Percentiles rank a stretch among this genome's conserved stretches.
Conservation (phyloP, 2,329 filamentous ascomycete genomes). For the Macrophomina phaseolina region DNA sequence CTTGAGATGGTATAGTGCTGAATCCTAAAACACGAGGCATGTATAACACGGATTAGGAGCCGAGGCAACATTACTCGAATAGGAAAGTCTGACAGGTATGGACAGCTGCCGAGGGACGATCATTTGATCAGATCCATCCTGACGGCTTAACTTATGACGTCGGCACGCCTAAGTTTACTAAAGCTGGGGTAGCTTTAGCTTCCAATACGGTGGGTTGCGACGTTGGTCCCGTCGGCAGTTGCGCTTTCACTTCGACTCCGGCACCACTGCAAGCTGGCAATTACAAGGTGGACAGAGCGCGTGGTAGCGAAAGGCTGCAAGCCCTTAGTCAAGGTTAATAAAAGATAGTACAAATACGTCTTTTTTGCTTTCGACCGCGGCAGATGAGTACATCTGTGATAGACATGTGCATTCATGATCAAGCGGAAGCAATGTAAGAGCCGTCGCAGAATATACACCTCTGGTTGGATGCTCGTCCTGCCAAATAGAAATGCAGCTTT, state of each 20-base stretch:
- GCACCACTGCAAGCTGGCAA: too few relatives aligned
- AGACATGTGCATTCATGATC: too few relatives aligned
- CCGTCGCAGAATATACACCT: too few relatives aligned
- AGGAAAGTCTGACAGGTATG: neutral
- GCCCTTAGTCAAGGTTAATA: neutral
- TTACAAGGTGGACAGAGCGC: too few relatives aligned
- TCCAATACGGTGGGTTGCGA: neutral
- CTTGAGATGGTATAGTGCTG: neutral
- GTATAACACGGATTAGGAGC: neutral
- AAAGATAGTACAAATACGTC: neutral
- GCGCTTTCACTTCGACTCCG: neutral
- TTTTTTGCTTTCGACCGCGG: too few relatives aligned
- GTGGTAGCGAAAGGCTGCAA: neutral
- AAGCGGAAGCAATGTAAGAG: too few relatives aligned
- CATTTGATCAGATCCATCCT: neutral
- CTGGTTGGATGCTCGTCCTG: too few relatives aligned
- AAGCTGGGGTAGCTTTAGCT: neutral
- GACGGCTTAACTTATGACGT: neutral
- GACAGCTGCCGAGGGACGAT: slow-evolving; percentile 16
- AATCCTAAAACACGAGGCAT: neutral
- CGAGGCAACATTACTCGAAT: neutral
- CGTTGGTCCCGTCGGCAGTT: neutral
- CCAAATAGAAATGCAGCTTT: too few relatives aligned
- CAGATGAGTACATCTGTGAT: too few relatives aligned
- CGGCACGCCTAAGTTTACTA: neutral